Evolutionary conservation across 441 rosid genomes (phyloP), one percentile per base, ranked within the genome.

Genomic region (Theobroma grandiflorum): DNA sequence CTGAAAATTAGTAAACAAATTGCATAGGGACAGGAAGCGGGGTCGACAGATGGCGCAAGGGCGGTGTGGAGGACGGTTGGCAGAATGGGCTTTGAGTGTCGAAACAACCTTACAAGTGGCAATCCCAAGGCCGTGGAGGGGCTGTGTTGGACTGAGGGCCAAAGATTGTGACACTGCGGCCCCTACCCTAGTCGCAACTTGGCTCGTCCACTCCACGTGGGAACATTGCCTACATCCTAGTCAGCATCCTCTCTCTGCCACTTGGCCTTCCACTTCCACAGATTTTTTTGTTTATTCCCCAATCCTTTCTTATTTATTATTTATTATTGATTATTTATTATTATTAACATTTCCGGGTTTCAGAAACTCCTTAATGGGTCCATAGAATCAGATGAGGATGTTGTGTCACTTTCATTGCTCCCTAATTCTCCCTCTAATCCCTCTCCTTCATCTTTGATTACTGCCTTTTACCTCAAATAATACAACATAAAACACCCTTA

Each of bases 171-270:
- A 81, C 31, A 38, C 7, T 47, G 1, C 63, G 81, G 73, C 37
- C 81, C 74, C 72, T n/a, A 4, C 1, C 43, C 6, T 52, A 6
- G 7, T 6, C 0, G 31, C 86, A 76, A 81, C 78, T 76, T 58
- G 84, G 78, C 78, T 52, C 82, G 75, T 75, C 83, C 63, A 2
- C 79, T 87, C 87, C 90, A 87, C 90, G 88, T 84, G 90, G 84
- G 83, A 72, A 26, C 64, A 63, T 66, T 78, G 40, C 5, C 62
- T 37, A 14, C 8, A 45, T 82, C 84, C 89, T 55, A 82, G 26
- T 87, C 87, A 85, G 83, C 90, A 20, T 53, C n/a, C 38, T 3
- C 52, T 35, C 49, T 52, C 16, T 65, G 86, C 80, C 93, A 84
- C 83, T 81, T 75, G 67, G 69, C 43, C 65, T 11, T 15, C 62